These are phyloP conservation scores for Melastoma candidum DNA, from an alignment of 441 rosid species.

Conservation along the genomic window DNA sequence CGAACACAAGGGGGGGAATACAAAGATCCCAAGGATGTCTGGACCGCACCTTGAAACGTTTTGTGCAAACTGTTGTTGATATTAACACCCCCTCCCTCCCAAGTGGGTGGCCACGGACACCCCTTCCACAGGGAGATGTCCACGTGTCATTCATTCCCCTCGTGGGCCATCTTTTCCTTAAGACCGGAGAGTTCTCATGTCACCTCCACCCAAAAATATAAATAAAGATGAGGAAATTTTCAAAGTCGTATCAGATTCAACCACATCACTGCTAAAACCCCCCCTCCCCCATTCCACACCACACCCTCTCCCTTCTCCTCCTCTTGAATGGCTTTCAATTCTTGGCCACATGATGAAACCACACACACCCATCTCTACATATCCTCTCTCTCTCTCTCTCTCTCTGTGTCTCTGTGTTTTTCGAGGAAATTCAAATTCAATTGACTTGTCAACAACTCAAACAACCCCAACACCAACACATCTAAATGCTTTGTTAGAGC, in stretches of 20 bases:
- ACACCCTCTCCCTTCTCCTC: conserved; percentile 6
- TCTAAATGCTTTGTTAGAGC: too few species aligned
- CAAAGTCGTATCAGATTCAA: neutral
- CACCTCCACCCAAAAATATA: too few species aligned
- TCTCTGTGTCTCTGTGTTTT: neutral
- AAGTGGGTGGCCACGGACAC: conserved; percentile 26
- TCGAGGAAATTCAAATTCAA: neutral
- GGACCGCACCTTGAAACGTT: too few species aligned
- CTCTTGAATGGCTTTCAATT: conserved; percentile 26
- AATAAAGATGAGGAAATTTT: neutral
- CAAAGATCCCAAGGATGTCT: too few species aligned
- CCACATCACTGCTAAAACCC: neutral
- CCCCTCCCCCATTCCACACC: neutral
- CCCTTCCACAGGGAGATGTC: conserved; percentile 10
- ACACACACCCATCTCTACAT: conserved; percentile 9
- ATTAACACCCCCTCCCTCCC: too few species aligned
- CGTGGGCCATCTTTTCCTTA: too few species aligned
- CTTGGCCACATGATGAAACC: conserved; percentile 24
- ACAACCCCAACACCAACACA: too few species aligned
- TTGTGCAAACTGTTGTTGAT: too few species aligned
- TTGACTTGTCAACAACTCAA: conserved; percentile 40
- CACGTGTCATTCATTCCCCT: conserved; percentile 4
- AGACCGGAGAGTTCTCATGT: neutral
- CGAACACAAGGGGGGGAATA: too few species aligned
- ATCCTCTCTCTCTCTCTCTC: too few species aligned